Evolutionary conservation across 1,284 basidiomycete genomes (phyloP), one percentile per base, ranked within the genome.

Genomic region (Trichosporon faecale): DNA sequence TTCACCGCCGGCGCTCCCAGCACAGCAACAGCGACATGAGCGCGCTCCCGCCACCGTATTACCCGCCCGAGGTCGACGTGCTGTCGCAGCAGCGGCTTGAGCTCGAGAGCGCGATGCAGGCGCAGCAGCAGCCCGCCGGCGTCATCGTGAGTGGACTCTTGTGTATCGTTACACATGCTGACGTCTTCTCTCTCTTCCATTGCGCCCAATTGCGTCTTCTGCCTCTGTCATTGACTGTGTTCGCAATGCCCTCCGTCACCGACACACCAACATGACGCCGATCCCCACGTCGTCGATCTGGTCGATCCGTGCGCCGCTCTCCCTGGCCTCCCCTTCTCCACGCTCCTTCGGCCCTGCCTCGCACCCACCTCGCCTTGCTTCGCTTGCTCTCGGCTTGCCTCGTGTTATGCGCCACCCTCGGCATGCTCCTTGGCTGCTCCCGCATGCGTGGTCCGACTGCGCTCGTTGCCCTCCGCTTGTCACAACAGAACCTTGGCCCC

Each of bases 91-190:
- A 61, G 57, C 57, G 57, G 16, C 57, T 61, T 29, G 57, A 61
- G 29, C 57, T 61, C 8, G 57, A 61, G 57, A 61, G 57, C 57
- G 27, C 27, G 14, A n/a, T 61, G 57, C 57, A 61, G 29, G 57
- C 57, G 27, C 57, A 31, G 18, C 57, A 61, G 27, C 27, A 29
- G 57, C 57, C 57, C n/a, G 16, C 29, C 9, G 57, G 57, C 8
- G 57, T 61, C 57, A 61, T 61, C 12, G 57, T 61, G 57, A 61
- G 57, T 61, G 18, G 29, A 7, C 2, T 29, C 18, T n/a, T 1
- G 2, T 18, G 14, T 3, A 2, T 21, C 29, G 27, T 6, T 31
- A 12, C 57, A 29, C 16, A 8, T n/a, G 29, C 57, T 61, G 57
- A 61, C 57, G 29, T 33, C 27, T 31, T 31, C 11, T 29, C 18